Base-by-base conservation (phyloP, 176 grass and related monocot species). In the Eleusine indica region DNA sequence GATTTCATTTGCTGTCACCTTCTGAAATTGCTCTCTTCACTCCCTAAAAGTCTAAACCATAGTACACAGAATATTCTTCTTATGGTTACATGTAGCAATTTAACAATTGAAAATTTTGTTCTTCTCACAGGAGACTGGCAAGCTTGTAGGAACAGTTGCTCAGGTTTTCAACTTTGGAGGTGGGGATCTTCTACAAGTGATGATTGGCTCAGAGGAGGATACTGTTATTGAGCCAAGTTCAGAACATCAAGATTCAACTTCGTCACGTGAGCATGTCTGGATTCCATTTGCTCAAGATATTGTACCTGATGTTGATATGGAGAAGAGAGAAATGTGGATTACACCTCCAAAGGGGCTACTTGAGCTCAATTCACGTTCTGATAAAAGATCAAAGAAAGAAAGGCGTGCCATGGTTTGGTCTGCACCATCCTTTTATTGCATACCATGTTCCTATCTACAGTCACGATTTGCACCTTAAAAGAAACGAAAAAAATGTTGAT, bases 251-350 rank as follows among this genome's bases (percentile, higher is more conserved):
- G 85, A 82, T 86, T 67, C 80, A 57, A 69, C 28, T 71, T 89
- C 80, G 42, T 83, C 73, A 76, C 80, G 79, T 78, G 68, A 78
- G 32, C 91, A 93, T 66, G 85, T 96, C 42, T 96, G 91, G 91
- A 90, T 99, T 80, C 96, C 96, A 49, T 99, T 96, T 90, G 93
- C 94, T 62, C 77, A 93, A 79, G 93, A 87, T 82, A 99, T 96
- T 91, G 96, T 94, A 72, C 91, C 93, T 78, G 89, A 94, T 82
- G 84, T 99, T 85, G 87, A 99, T 85, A 78, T 84, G 80, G 93
- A 88, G 67, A 92, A 68, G 66, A 83, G 86, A 78, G 86, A 99
- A 89, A 99, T 98, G 87, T 61, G 30, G 87, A 96, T 99, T 85
- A 94, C 93, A 82, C 96, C 96, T 62, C 96, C 96, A 75, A 96